Evolutionary conservation across 1,139 yeast species (phyloP).

Genomic region (Pichia sp.): DNA sequence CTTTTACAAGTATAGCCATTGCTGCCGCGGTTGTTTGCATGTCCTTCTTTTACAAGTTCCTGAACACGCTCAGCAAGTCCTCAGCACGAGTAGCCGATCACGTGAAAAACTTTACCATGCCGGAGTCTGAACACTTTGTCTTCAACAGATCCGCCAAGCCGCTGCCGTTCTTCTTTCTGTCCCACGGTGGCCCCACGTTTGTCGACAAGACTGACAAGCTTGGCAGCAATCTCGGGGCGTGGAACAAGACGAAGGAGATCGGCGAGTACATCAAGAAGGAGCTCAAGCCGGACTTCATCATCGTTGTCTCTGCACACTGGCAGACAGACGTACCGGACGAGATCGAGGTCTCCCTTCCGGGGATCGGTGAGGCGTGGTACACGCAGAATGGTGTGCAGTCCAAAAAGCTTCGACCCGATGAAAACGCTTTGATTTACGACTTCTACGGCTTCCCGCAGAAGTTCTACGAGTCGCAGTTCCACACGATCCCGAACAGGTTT

Average conservation of each 20-base stretch:
- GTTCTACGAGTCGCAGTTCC: constrained; percentile 62
- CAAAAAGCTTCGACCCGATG: constrained; percentile 25
- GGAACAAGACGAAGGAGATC: constrained; percentile 42
- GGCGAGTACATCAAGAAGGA: constrained; percentile 48
- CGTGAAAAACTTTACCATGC: constrained; percentile 14
- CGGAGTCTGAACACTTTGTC: constrained; percentile 20
- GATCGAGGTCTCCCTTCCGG: constrained; percentile 50
- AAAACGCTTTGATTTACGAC: constrained; percentile 56
- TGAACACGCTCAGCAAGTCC: constrained; percentile 11
- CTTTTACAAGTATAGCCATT: constrained; percentile 6
- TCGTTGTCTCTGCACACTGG: constrained; percentile 77
- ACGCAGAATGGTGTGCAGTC: constrained; percentile 18
- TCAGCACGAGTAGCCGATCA: constrained; percentile 10
- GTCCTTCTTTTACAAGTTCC: constrained; percentile 19
- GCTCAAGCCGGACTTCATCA: constrained; percentile 58
- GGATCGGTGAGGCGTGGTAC: constrained; percentile 28
- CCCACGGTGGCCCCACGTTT: constrained; percentile 80
- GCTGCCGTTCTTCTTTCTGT: constrained; percentile 59
- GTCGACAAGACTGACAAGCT: constrained; percentile 44
- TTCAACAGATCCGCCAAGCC: constrained; percentile 21
- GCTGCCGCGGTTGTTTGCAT: constrained; percentile 14
- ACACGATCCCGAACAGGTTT: constrained; percentile 39
- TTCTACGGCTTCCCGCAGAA: constrained; percentile 65
- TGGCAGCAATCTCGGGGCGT: constrained; percentile 57
- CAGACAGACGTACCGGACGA: constrained; percentile 43